phyloP scores from a whole-genome alignment of 2,329 filamentous ascomycete species.

The Cytospora piceae region DNA sequence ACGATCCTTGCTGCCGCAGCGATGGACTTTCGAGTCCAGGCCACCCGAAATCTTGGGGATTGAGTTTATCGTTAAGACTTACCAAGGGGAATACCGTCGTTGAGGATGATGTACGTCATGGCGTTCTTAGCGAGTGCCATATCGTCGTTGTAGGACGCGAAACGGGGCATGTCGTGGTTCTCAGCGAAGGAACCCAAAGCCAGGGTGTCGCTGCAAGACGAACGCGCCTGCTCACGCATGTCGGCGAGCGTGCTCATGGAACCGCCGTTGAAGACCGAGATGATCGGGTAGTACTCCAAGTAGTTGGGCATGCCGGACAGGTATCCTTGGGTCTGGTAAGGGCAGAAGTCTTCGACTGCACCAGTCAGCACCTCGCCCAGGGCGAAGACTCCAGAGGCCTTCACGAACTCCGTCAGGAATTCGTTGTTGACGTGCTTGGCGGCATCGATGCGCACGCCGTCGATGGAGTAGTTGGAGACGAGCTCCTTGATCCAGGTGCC shows the following conservation, averaged over 20 bases:
- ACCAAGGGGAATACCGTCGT: slow-evolving; percentile 55
- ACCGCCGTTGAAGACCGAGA: slow-evolving; percentile 42
- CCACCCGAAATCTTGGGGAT: not conserved
- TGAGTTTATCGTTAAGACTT: slow-evolving; percentile 13
- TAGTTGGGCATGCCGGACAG: slow-evolving; percentile 63
- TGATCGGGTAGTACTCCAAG: slow-evolving; percentile 47
- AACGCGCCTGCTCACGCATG: slow-evolving; percentile 43
- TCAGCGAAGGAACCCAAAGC: slow-evolving; percentile 58
- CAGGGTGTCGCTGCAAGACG: slow-evolving; percentile 48
- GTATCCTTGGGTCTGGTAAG: slow-evolving; percentile 54
- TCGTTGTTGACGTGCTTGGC: slow-evolving; percentile 63
- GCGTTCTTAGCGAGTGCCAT: slow-evolving; percentile 62
- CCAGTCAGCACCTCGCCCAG: slow-evolving; percentile 65
- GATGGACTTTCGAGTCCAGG: slow-evolving; percentile 7
- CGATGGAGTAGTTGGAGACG: slow-evolving; percentile 64
- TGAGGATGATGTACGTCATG: slow-evolving; percentile 63
- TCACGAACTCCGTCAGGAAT: slow-evolving; percentile 60
- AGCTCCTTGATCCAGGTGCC: slow-evolving; percentile 63
- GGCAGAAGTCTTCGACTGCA: slow-evolving; percentile 55
- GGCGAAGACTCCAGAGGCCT: slow-evolving; percentile 60
- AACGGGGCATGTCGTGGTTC: slow-evolving; percentile 63
- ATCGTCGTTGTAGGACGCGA: slow-evolving; percentile 56
- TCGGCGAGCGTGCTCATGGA: slow-evolving; percentile 45
- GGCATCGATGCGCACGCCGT: slow-evolving; percentile 64
- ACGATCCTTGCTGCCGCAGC: not conserved